Evolutionary conservation across 805 yeast species (phyloP).

Genomic region (Wickerhamomyces chambardii): DNA sequence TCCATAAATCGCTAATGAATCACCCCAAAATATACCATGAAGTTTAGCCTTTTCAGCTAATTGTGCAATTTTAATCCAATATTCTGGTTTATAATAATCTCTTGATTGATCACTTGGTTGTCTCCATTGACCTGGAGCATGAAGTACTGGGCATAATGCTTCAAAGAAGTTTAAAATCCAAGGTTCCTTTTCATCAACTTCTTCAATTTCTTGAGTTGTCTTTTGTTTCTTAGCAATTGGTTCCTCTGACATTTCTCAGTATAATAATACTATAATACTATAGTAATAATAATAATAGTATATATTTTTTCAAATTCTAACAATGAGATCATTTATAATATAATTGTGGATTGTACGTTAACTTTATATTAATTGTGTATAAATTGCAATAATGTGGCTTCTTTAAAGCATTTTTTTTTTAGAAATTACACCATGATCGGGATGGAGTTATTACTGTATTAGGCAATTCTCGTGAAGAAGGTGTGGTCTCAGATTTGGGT

Average conservation of each 20-base stretch:
- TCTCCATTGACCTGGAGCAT: conserved; percentile 16
- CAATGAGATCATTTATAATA: too few relatives aligned
- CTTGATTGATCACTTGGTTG: conserved; percentile 14
- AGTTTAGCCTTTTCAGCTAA: conserved; percentile 29
- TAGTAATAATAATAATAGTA: too few relatives aligned
- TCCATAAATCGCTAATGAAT: conserved; percentile 30
- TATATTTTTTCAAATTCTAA: too few relatives aligned
- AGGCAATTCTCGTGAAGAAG: too few relatives aligned
- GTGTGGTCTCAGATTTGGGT: too few relatives aligned
- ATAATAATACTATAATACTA: too few relatives aligned
- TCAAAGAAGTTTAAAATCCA: conserved; percentile 14
- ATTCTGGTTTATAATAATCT: conserved; percentile 17
- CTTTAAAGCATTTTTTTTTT: too few relatives aligned
- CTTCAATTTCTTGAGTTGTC: not conserved
- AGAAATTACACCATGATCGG: too few relatives aligned
- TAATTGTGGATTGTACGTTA: too few relatives aligned
- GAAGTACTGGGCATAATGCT: conserved; percentile 12
- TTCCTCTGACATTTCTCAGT: conserved; percentile 1
- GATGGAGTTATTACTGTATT: too few relatives aligned
- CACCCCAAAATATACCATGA: conserved; percentile 30
- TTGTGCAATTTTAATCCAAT: conserved; percentile 31
- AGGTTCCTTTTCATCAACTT: conserved; percentile 4
- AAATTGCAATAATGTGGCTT: too few relatives aligned
- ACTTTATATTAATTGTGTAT: too few relatives aligned
- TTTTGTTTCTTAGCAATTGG: conserved; percentile 11